phyloP scores from a whole-genome alignment of 2,329 filamentous ascomycete species.

The Calonectria hongkongensis region DNA sequence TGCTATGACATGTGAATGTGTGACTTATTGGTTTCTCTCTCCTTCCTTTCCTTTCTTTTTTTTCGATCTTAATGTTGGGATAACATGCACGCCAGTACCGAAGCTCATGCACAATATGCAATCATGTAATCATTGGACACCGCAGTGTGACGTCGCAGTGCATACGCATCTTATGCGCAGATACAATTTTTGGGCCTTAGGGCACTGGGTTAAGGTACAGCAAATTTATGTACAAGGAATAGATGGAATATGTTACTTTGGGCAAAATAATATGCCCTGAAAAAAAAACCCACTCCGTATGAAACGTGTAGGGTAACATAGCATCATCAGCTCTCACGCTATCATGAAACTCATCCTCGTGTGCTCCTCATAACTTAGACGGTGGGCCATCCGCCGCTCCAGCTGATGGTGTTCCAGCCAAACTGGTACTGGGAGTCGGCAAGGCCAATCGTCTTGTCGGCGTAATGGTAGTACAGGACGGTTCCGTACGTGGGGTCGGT shows the following conservation, averaged over 20 bases:
- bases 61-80: constrained; percentile 1
- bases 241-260: not conserved
- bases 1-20: not conserved
- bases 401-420: constrained; percentile 67
- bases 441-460: constrained; percentile 72
- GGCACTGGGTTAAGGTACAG: not conserved
- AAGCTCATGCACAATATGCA: constrained; percentile 1
- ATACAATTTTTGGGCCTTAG: not conserved
- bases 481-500: constrained; percentile 63
- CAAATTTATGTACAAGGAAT: constrained; percentile 31
- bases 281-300: not conserved
- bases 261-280: not conserved
- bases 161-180: constrained; percentile 28
- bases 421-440: constrained; percentile 67
- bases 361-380: constrained; percentile 52
- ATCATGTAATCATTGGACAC: not conserved
- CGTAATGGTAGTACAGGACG: constrained; percentile 79
- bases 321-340: not conserved
- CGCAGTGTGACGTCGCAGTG: constrained; percentile 13
- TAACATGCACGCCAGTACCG: not conserved
- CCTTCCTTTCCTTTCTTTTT: not conserved
- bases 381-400: constrained; percentile 66
- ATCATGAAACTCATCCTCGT: not conserved
- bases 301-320: constrained; percentile 24
- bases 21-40: not conserved